Evolutionary conservation across 2,329 filamentous ascomycete species (phyloP), one percentile per base, ranked within the genome.

Genomic region (Hymenoscyphus infarciens): DNA sequence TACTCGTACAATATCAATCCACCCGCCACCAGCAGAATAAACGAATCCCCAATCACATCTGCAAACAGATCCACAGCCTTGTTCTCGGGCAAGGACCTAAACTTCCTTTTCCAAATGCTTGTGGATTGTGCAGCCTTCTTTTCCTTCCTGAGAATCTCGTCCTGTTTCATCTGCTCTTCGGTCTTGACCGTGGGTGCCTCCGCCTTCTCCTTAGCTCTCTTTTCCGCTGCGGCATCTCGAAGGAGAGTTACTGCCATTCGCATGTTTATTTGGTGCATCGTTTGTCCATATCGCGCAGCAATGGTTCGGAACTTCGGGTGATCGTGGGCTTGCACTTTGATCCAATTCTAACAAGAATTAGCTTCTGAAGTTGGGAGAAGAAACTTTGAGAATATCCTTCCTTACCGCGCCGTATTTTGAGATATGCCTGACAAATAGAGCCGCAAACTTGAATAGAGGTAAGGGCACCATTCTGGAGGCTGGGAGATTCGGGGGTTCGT

Each of bases 331-430:
- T 86, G 85, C 35, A 78, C 76, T 72, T 88, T 88, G 71, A 88
- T 88, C 67, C 78, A 84, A 73, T 88, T 88, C 86, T 88, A 65
- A 3, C 49, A 8, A 3, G 38, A 8, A 31, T 71, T 60, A 70
- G 68, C 53, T 8, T 49, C 16, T 16, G 29, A 63, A 31, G 38
- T 56, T 11, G 16, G 38, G 19, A 27, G 55, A 15, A 25, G 13
- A 19, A 33, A 13, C 4, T 54, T n/a, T 29, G 39, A 27, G 22
- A 29, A 27, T 19, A 60, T 27, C 76, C 84, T 69, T 27, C 76
- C 84, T 69, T 82, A 88, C 86, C 61, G 86, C 86, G 72, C 86
- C 86, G 79, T 88, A 88, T 76, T 88, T 88, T 61, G 86, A 88
- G 60, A 88, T 76, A 72, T 88, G 86, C 68, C 84, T 82, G 71